phyloP scores from a whole-genome alignment of 768 basidiomycete genomes.

The Phanerodontia chrysosporium region DNA sequence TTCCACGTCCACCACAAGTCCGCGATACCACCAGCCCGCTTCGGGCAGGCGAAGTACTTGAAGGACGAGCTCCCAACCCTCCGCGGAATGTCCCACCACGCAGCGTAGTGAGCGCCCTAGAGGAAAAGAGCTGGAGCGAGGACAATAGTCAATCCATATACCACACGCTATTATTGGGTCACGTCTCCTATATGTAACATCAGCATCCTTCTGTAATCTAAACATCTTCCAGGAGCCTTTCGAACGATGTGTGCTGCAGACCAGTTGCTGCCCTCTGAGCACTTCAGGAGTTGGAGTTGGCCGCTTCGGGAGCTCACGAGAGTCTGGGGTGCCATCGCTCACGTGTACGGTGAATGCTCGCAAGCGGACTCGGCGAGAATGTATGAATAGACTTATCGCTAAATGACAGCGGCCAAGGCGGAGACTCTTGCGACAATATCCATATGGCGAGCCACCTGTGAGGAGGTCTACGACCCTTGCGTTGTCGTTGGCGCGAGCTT shows the following conservation, averaged over 20 bases:
- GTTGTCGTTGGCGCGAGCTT: conserved; percentile 42
- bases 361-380: no score
- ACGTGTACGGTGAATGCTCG: no score
- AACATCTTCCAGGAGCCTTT: background rate
- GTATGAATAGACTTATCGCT: no score
- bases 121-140: background rate
- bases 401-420: no score
- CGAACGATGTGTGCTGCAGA: background rate
- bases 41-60: background rate
- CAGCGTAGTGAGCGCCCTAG: background rate
- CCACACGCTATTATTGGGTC: background rate
- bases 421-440: no score
- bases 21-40: conserved; percentile 11
- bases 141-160: background rate
- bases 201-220: background rate
- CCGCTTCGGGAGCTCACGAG: no score
- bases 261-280: no score
- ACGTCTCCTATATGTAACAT: background rate
- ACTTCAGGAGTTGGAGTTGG: no score
- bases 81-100: background rate
- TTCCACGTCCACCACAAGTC: conserved; percentile 1
- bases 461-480: background rate
- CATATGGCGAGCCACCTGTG: no score
- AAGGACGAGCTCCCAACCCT: background rate
- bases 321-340: no score